These are phyloP conservation scores for Calocybe cyanea DNA, from an alignment of 768 basidiomycete species.

Conservation along the genomic window DNA sequence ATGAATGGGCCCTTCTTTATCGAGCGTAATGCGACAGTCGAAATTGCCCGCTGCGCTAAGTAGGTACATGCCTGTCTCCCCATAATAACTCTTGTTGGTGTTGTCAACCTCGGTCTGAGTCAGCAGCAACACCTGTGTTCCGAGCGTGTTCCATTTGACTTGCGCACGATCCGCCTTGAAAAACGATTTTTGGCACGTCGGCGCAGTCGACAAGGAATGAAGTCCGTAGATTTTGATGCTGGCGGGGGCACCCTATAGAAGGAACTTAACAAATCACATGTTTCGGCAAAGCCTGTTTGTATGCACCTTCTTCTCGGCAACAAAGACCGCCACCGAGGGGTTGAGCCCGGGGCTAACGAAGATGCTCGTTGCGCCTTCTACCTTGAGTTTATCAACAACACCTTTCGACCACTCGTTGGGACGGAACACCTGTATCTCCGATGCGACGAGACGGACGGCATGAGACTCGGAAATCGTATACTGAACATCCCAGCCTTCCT, in stretches of 20 bases:
- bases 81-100: slow-evolving; percentile 96
- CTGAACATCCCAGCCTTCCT: slow-evolving; percentile 88
- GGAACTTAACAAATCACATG: background rate
- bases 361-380: slow-evolving; percentile 78
- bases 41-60: slow-evolving; percentile 91
- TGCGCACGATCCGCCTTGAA: slow-evolving; percentile 92
- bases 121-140: slow-evolving; percentile 86
- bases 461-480: slow-evolving; percentile 89
- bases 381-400: slow-evolving; percentile 74
- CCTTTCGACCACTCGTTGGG: slow-evolving; percentile 80
- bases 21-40: slow-evolving; percentile 82
- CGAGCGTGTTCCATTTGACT: slow-evolving; percentile 96
- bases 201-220: slow-evolving; percentile 49
- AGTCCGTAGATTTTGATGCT: slow-evolving; percentile 83
- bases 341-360: slow-evolving; percentile 81
- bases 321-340: slow-evolving; percentile 86
- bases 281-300: background rate
- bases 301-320: slow-evolving; percentile 87
- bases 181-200: slow-evolving; percentile 87
- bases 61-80: slow-evolving; percentile 93
- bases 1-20: slow-evolving; percentile 97
- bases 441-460: slow-evolving; percentile 74
- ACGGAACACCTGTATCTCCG: slow-evolving; percentile 81
- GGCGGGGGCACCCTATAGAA: slow-evolving; percentile 74
- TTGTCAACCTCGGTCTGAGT: slow-evolving; percentile 98